Evolutionary conservation across 2,329 filamentous ascomycete species (phyloP).

Genomic region (Colletotrichum neosansevieriae): DNA sequence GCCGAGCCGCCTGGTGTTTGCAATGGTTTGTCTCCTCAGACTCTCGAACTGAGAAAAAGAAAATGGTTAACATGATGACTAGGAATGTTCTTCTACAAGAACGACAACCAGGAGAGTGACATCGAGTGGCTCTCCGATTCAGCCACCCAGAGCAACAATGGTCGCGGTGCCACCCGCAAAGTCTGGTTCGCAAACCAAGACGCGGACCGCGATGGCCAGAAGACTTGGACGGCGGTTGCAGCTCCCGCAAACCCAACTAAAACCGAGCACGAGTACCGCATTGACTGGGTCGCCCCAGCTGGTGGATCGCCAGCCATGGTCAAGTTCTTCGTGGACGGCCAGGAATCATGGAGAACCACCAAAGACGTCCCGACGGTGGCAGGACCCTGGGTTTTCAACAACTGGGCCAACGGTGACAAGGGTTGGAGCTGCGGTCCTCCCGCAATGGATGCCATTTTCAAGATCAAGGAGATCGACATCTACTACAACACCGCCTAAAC

Average conservation of each 20-base stretch:
- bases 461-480: conserved; percentile 42
- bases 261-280: conserved; percentile 49
- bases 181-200: conserved; percentile 50
- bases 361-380: conserved; percentile 44
- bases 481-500: conserved; percentile 46
- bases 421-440: conserved; percentile 48
- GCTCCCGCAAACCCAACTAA: conserved; percentile 43
- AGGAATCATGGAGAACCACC: conserved; percentile 43
- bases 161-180: conserved; percentile 35
- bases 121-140: conserved; percentile 50
- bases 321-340: conserved; percentile 46
- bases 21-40: conserved; percentile 44
- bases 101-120: conserved; percentile 47
- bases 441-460: conserved; percentile 41
- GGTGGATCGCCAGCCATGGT: conserved; percentile 40
- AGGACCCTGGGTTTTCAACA: conserved; percentile 49
- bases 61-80: neutral
- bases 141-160: conserved; percentile 44
- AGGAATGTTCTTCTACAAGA: conserved; percentile 50
- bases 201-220: conserved; percentile 37
- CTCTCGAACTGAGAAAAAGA: no score
- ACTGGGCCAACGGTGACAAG: conserved; percentile 49
- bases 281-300: conserved; percentile 45
- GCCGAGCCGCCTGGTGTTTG: conserved; percentile 47
- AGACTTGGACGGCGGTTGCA: conserved; percentile 29